Evolutionary conservation across 2,329 filamentous ascomycete species (phyloP).

Genomic region (Massarina eburnea): DNA sequence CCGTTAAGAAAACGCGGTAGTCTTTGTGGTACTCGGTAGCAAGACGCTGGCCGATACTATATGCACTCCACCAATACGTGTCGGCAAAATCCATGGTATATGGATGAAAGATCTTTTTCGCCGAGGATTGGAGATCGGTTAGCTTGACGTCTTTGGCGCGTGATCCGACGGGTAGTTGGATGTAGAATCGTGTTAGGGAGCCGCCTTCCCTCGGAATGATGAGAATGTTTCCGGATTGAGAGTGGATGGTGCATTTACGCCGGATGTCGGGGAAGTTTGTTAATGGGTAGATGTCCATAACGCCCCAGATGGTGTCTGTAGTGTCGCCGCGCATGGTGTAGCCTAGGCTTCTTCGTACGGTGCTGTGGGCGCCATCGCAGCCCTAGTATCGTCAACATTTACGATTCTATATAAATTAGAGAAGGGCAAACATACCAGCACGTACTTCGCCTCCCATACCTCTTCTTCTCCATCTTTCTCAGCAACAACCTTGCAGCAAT

Average conservation of each 20-base stretch:
- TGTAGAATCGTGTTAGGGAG: slow-evolving; percentile 63
- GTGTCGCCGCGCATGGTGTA: slow-evolving; percentile 62
- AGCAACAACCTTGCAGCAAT: slow-evolving; percentile 37
- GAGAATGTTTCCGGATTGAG: slow-evolving; percentile 49
- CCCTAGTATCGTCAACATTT: slow-evolving; percentile 42
- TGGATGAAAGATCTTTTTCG: slow-evolving; percentile 56
- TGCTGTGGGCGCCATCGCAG: slow-evolving; percentile 57
- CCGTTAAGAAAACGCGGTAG: slow-evolving; percentile 67
- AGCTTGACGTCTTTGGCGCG: slow-evolving; percentile 56
- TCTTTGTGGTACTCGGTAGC: slow-evolving; percentile 69
- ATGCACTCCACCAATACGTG: slow-evolving; percentile 72
- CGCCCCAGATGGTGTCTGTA: slow-evolving; percentile 60
- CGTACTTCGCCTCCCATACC: slow-evolving; percentile 42
- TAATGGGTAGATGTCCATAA: slow-evolving; percentile 55
- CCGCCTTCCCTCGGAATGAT: slow-evolving; percentile 58
- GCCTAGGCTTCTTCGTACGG: slow-evolving; percentile 54
- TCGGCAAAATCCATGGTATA: slow-evolving; percentile 58
- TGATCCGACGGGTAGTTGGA: slow-evolving; percentile 57
- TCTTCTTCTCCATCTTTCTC: slow-evolving; percentile 33
- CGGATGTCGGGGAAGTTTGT: slow-evolving; percentile 56
- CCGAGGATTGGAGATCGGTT: slow-evolving; percentile 56
- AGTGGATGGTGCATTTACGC: slow-evolving; percentile 53
- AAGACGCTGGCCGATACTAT: slow-evolving; percentile 70
- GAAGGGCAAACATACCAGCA: slow-evolving; percentile 28
- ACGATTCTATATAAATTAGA: not conserved